Base-by-base conservation (phyloP, 192 early-diverging fungal species). In the Coemansia sp. region DNA sequence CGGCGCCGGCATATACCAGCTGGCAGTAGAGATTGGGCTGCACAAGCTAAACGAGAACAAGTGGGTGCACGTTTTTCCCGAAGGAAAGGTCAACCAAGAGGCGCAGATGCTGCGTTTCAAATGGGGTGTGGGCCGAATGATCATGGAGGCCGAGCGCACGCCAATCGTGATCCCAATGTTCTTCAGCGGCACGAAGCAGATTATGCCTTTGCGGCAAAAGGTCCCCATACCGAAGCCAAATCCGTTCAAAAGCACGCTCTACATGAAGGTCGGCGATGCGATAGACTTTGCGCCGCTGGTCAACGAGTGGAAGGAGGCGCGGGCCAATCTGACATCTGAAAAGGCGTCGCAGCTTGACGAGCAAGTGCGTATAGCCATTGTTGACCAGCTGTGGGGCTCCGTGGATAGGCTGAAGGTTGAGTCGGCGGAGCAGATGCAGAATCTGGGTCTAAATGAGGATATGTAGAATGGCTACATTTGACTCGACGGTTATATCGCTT, bases 41-140 rank as follows among this genome's bases (percentile, higher is more conserved):
- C 73, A 85, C 9, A 77, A 83, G 52, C 68, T 91, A 21, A 82
- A 86, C 52, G 68, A 85, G 19, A 85, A 85, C 56, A 66, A 73
- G 12, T 96, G 94, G 94, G 61, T 95, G 32, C 94, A 96, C 49
- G 78, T 96, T n/a, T 96, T 92, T 57, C 89, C 94, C 5, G 94
- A 96, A 61, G 91, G 82, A 29, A 85, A 80, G 56, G 81, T 91
- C 42, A 86, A 89, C 67, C 88, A 89, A 60, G 60, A 42, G 18
- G 32, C 52, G 11, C 14, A 50, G 53, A 54, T 79, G 19, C 30
- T 69, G 57, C 65, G 76, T 11, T 92, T 93, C 63, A 86, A 87
- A 64, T 96, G 94, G 94, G 94, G 94, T 10, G 82, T 96, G 9
- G 90, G 87, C 12, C 81, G 94, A 27, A 71, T 96, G 62, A 69